phyloP scores from a whole-genome alignment of 768 basidiomycete species.

The Saitozyma sp. region DNA sequence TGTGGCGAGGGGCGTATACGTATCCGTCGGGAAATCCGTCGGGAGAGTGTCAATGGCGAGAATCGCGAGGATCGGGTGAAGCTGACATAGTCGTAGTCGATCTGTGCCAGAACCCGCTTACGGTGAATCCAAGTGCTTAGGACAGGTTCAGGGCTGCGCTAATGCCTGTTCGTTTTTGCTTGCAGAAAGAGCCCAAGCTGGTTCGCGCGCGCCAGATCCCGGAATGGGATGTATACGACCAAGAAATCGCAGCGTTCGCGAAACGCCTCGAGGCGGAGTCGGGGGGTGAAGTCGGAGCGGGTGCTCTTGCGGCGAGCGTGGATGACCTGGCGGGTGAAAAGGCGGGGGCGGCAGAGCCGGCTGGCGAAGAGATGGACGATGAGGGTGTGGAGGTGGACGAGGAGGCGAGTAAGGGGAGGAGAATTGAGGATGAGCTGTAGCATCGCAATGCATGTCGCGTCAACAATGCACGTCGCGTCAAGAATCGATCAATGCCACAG shows the following conservation, averaged over 20 bases:
- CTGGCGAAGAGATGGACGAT: background rate
- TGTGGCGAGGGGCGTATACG: constrained; percentile 1
- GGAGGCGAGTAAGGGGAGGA: background rate
- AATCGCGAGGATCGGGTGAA: background rate
- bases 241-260: constrained; percentile 82
- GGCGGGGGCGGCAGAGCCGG: background rate
- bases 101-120: constrained; percentile 93
- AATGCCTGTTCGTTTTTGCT: no score
- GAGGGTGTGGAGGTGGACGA: constrained; percentile 1
- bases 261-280: constrained; percentile 53
- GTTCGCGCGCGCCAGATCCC: constrained; percentile 90
- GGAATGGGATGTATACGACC: constrained; percentile 94
- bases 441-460: background rate
- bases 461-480: background rate
- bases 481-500: background rate
- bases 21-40: background rate
- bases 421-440: background rate
- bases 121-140: constrained; percentile 59
- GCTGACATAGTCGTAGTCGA: constrained; percentile 63
- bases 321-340: constrained; percentile 37
- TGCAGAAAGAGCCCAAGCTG: constrained; percentile 94
- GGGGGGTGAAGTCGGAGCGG: constrained; percentile 12
- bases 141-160: constrained; percentile 17
- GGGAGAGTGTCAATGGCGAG: no score
- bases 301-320: constrained; percentile 35